Evolutionary conservation across 805 yeast species (phyloP), one percentile per base, ranked within the genome.

Genomic region (Sugiyamaella floridensis): DNA sequence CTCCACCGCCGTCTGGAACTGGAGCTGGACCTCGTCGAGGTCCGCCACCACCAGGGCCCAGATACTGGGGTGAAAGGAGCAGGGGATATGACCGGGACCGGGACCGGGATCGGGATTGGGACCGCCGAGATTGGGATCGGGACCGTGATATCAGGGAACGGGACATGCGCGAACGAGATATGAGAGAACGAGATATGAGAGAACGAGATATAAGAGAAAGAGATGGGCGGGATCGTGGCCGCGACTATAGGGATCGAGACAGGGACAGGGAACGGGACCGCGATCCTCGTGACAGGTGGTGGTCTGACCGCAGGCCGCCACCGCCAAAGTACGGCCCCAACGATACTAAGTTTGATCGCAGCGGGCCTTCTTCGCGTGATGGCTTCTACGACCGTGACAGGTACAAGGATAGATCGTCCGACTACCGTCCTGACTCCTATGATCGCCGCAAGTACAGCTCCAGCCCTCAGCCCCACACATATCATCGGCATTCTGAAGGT

Each of bases 351-450:
- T 19, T 41, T 10, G 43, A 41, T n/a, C 22, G 22, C 9, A 32
- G n/a, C n/a, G 37, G 37, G n/a, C 51, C 51, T 15, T 15, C 45
- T 11, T 56, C 54, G 26, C 47, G 55, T 4, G 53, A 54, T 15
- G 19, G 59, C n/a, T 32, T 32, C 37, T 32, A 32, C 2, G 59
- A 55, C 22, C 51, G 57, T 3, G 54, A 51, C 32, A 44, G 50
- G 15, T 49, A 52, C 12, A 43, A 51, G 34, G 52, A 42, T 22
- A 9, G 50, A 26, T 37, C 40, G 45, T 43, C 48, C 20, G 37
- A 29, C 16, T 26, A 22, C 19, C 28, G 26, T 10, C 28, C 22
- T 18, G 26, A 18, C 19, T 20, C 28, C 26, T 18, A 40, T 40
- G 43, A 15, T 19, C 18, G 43, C 43, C 43, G 43, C 22, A 18